Evolutionary conservation across 805 yeast genomes (phyloP).

Genomic region (Hanseniaspora singularis): DNA sequence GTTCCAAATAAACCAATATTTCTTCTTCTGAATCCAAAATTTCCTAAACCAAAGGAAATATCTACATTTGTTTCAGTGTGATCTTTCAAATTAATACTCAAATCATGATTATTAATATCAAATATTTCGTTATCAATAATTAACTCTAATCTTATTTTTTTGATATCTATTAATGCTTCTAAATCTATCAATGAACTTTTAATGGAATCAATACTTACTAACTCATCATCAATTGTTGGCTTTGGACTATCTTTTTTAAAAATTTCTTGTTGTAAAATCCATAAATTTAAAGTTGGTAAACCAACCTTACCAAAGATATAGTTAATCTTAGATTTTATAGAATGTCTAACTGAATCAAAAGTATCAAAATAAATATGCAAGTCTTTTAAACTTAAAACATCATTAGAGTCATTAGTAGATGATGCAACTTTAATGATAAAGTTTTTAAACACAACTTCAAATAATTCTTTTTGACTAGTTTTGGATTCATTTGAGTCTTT

Average conservation of each 20-base stretch:
- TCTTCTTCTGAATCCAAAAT: slow-evolving; percentile 4
- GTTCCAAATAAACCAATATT: not conserved
- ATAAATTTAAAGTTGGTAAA: not conserved
- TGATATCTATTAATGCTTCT: not conserved
- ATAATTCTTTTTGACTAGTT: not conserved
- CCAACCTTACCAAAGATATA: slow-evolving; percentile 12
- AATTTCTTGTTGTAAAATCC: not conserved
- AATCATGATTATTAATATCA: slow-evolving; percentile 9
- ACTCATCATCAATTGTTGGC: not conserved
- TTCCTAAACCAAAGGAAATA: not conserved
- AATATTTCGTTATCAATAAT: slow-evolving; percentile 5
- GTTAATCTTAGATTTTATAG: too few relatives aligned
- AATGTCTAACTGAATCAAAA: too few relatives aligned
- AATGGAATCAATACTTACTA: not conserved
- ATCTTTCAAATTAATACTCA: not conserved
- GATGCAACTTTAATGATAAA: slow-evolving; percentile 13
- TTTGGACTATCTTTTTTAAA: not conserved
- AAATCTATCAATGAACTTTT: not conserved
- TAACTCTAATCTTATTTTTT: slow-evolving; percentile 5
- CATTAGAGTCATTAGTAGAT: slow-evolving; percentile 13
- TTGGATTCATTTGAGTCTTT: not conserved
- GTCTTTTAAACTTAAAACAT: slow-evolving; percentile 8
- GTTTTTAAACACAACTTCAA: slow-evolving; percentile 4
- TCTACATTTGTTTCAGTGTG: not conserved
- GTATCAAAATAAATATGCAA: slow-evolving; percentile 3